phyloP scores from a whole-genome alignment of 345 rosid genomes.

The Dimocarpus longan region DNA sequence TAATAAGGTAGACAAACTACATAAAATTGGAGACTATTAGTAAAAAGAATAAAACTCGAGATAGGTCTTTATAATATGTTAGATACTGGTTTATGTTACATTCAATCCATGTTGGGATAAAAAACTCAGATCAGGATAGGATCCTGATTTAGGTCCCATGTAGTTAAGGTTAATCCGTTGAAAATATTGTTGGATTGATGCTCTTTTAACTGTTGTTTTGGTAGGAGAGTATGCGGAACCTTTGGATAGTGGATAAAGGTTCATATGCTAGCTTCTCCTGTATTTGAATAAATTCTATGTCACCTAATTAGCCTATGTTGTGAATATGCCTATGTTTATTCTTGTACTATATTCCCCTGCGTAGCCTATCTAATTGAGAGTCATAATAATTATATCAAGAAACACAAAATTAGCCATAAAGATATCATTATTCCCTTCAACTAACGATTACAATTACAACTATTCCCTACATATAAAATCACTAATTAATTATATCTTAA shows the following conservation, averaged over 20 bases:
- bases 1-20: too few relatives aligned
- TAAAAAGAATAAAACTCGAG: too few relatives aligned
- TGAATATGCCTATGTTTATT: background rate
- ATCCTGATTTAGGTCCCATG: background rate
- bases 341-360: background rate
- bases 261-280: background rate
- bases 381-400: too few relatives aligned
- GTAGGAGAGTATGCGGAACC: background rate
- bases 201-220: background rate
- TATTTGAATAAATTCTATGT: slow-evolving; percentile 7
- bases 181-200: background rate
- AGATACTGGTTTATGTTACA: background rate
- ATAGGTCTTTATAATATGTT: background rate
- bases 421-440: background rate
- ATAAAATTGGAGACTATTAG: too few relatives aligned
- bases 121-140: background rate
- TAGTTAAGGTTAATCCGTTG: background rate
- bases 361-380: background rate
- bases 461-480: background rate
- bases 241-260: slow-evolving; percentile 4
- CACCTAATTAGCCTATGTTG: background rate
- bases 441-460: background rate
- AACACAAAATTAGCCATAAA: background rate
- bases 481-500: too few relatives aligned
- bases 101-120: background rate